Percentiles rank a stretch among this genome's conserved stretches.
Conservation (phyloP, 805 yeast species). For the Hanseniaspora mollemarum region DNA sequence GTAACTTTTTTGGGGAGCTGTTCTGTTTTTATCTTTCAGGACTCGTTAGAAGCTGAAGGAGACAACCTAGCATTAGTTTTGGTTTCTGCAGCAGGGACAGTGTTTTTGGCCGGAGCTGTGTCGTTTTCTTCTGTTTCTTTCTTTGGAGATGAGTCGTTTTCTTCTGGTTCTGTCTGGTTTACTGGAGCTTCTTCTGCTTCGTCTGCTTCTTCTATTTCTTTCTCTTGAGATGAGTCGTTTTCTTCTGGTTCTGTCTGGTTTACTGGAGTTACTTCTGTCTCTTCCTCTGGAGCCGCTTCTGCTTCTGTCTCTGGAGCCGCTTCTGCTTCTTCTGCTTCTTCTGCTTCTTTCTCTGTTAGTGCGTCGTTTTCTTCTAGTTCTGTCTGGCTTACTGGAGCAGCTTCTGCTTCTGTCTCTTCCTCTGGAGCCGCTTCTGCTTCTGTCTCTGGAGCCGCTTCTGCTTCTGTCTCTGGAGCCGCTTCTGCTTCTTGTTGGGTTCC, state of each 20-base stretch:
- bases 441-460: slow-evolving; percentile 15
- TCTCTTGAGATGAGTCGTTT: slow-evolving; percentile 3
- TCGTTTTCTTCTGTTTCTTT: no score
- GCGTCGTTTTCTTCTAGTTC: background rate
- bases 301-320: slow-evolving; percentile 16
- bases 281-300: slow-evolving; percentile 16
- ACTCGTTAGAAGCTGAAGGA: no score
- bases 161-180: slow-evolving; percentile 13
- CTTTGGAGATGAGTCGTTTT: no score
- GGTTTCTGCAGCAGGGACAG: no score
- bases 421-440: slow-evolving; percentile 13
- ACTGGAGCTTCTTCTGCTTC: slow-evolving; percentile 12
- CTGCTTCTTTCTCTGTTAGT: slow-evolving; percentile 14
- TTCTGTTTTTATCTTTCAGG: no score
- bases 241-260: slow-evolving; percentile 10
- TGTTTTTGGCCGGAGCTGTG: no score
- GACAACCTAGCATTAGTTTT: no score
- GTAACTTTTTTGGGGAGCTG: no score
- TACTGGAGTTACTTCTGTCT: slow-evolving; percentile 9
- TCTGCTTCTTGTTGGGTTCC: slow-evolving; percentile 19
- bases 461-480: slow-evolving; percentile 16
- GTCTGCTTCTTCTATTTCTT: slow-evolving; percentile 6
- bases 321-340: slow-evolving; percentile 20
- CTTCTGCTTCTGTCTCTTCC: background rate
- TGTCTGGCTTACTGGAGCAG: background rate